A percentile compares a stretch with the other conserved stretches of the same genome.
phyloP scores from a whole-genome alignment of 2,329 filamentous ascomycete genomes.

The Diaporthe sp. region DNA sequence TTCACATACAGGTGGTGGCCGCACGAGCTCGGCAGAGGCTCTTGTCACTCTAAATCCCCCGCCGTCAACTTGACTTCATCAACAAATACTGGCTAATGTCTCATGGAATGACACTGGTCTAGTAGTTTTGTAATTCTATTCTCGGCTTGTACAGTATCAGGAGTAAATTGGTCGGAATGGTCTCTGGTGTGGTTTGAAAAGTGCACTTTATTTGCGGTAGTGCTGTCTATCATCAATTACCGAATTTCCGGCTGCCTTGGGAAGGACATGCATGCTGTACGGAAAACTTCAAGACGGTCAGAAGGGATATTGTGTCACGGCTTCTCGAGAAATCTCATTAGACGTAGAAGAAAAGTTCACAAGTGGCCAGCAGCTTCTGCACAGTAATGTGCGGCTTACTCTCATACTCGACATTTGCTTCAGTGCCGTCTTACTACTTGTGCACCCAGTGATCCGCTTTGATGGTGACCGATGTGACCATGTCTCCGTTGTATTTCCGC shows the following conservation, averaged over 20 bases:
- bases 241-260: not conserved
- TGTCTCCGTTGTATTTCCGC: not conserved
- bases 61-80: not conserved
- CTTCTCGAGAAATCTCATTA: not conserved
- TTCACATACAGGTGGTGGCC: not conserved
- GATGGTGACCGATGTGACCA: not conserved
- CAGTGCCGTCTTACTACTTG: not conserved
- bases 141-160: not conserved
- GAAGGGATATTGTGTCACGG: not conserved
- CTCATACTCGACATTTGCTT: too few species aligned
- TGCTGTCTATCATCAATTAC: not conserved
- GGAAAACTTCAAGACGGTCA: not conserved
- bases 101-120: not conserved
- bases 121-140: not conserved
- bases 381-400: not conserved
- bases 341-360: not conserved
- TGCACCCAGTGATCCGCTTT: not conserved
- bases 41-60: not conserved
- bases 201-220: not conserved
- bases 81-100: not conserved
- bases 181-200: not conserved
- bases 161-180: too few species aligned
- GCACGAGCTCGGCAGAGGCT: not conserved
- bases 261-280: not conserved
- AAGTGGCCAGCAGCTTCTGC: not conserved